Percentiles rank a stretch among this genome's conserved stretches.
These are phyloP conservation scores for Russula sp. DNA, from an alignment of 768 basidiomycete genomes.

Conservation along the genomic window DNA sequence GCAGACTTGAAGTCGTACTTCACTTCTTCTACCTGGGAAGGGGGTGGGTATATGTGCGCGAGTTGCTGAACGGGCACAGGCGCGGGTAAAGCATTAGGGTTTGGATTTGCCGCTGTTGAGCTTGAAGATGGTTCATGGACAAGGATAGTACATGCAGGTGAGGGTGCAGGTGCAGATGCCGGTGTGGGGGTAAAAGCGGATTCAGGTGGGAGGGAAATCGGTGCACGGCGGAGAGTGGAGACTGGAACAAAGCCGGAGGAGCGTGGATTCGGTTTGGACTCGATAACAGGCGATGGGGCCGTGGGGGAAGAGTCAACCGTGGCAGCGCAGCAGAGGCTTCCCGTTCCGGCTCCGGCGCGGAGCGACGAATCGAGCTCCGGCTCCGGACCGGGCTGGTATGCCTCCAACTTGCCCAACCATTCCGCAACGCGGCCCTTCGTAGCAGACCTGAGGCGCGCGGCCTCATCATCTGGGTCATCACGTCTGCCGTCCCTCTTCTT, in stretches of 20 bases:
- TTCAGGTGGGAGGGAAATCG: constrained; percentile 7
- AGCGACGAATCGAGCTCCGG: not conserved
- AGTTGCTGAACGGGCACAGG: constrained; percentile 1
- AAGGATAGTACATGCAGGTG: not conserved
- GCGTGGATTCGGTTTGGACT: constrained; percentile 52
- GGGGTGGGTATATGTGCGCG: constrained; percentile 9
- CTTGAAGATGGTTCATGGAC: not conserved
- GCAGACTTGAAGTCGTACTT: constrained; percentile 75
- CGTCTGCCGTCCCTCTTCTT: constrained; percentile 16
- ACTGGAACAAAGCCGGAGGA: constrained; percentile 76
- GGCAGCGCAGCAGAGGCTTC: not conserved
- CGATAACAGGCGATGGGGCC: constrained; percentile 4
- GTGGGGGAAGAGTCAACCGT: not conserved
- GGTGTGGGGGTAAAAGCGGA: not conserved
- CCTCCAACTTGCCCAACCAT: constrained; percentile 69
- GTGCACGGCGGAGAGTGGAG: constrained; percentile 44
- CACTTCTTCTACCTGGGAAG: constrained; percentile 47
- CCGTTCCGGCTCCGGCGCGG: not conserved
- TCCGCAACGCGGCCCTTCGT: constrained; percentile 74
- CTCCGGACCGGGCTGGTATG: constrained; percentile 37
- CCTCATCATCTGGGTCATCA: constrained; percentile 39
- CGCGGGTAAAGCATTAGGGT: not conserved
- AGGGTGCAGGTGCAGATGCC: not conserved
- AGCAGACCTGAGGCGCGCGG: constrained; percentile 42
- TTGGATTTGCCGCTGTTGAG: not conserved